Percentiles rank a stretch among this genome's conserved stretches.
Evolutionary conservation across 768 basidiomycete species (phyloP).

Genomic region (Suillus lakei): DNA sequence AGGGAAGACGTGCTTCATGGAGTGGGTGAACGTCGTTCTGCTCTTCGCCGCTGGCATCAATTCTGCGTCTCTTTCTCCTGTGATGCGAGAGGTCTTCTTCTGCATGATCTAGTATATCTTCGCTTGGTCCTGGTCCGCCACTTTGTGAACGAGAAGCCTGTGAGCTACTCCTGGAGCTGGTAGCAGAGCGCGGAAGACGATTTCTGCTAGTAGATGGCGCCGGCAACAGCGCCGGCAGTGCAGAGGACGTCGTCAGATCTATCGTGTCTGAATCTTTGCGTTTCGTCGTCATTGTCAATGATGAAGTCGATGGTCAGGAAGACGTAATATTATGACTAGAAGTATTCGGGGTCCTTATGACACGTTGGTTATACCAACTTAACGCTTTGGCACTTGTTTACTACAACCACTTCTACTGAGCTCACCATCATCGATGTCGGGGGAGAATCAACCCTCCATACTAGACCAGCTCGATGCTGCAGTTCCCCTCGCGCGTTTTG

Average conservation of each 20-base stretch:
- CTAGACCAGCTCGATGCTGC: slow-evolving; percentile 68
- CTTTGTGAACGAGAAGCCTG: not conserved
- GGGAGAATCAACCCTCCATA: slow-evolving; percentile 38
- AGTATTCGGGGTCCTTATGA: slow-evolving; percentile 7
- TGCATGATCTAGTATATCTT: not conserved
- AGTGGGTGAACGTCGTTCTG: not conserved
- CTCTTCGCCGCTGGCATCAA: not conserved
- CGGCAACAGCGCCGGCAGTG: not conserved
- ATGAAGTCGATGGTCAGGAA: not conserved
- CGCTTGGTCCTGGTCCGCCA: not conserved
- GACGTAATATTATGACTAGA: not conserved
- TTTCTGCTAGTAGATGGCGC: slow-evolving; percentile 16
- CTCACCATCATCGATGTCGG: slow-evolving; percentile 12
- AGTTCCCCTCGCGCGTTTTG: slow-evolving; percentile 72
- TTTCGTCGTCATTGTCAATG: not conserved
- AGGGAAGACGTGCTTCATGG: not conserved
- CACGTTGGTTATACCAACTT: not conserved
- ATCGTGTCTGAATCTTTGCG: not conserved
- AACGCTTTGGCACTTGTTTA: not conserved
- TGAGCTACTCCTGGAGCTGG: slow-evolving; percentile 12
- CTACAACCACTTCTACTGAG: slow-evolving; percentile 7
- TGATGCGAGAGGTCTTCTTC: not conserved
- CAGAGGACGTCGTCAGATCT: slow-evolving; percentile 16
- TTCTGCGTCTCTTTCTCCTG: slow-evolving; percentile 10
- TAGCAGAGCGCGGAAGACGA: slow-evolving; percentile 6